Base-by-base conservation (phyloP, 2,329 filamentous ascomycete genomes). In the Penicillium sp. region DNA sequence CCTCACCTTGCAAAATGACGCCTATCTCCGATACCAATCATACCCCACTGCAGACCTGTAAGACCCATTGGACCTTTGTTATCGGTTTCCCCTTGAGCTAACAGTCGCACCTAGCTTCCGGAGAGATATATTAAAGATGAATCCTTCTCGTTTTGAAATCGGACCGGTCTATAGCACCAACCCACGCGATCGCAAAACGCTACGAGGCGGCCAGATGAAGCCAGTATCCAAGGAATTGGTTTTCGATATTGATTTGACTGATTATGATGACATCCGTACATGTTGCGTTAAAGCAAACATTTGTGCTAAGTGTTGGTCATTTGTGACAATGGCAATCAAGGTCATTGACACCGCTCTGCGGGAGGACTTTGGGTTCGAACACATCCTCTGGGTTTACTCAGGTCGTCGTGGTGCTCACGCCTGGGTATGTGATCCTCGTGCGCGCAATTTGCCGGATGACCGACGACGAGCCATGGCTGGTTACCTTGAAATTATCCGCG, bases 211-310 rank as follows among this genome's bases (percentile, higher is more conserved):
- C 44, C 85, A 90, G 8, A 97, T 99, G 77, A 88, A 87, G 60
- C 93, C 94, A 0, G 74, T 97, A 30, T 83, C 89, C 52, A 99
- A 99, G 73, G 94, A 99, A 73, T 79, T 99, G 36, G 96, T 96
- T 65, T 97, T 99, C 74, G 94, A 99, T 87, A 97, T 99, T 67
- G 94, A 99, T 83, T 83, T 99, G 83, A 97, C 94, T 51, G 94
- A 97, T 76, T 99, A 99, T 75, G 94, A 99, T 71, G 91, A 96
- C 61, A 90, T 99, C 61, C 87, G 94, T 63, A 97, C 92, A 27
- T 99, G 94, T 76, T 99, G 94, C 72, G 86, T 87, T 66, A 92
- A 93, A 70, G 91, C 93, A 8, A 95, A 90, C 64, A 97, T 99
- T 61, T 99, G 94, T 72, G 81, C 80, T 61, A 94, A 92, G 71